Percentiles rank a stretch among this genome's conserved stretches.
Evolutionary conservation across 176 grass and related monocot genomes (phyloP).

Genomic region (Puccinellia tenuiflora): DNA sequence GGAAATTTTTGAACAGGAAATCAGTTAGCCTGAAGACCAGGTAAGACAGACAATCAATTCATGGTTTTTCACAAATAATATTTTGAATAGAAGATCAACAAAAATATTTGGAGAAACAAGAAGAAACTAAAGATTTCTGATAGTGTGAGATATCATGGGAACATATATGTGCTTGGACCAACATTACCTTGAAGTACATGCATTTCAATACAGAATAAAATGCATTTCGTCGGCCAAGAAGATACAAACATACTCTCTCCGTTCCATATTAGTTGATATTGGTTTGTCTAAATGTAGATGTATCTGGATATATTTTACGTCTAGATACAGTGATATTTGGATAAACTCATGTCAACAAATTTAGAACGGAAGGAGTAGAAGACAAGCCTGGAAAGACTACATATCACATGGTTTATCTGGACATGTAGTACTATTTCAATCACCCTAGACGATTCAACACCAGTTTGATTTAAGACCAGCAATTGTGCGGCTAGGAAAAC

Average conservation of each 20-base stretch:
- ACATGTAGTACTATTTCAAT: background rate
- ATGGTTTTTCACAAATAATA: background rate
- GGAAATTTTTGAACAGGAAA: constrained; percentile 7
- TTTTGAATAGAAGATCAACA: background rate
- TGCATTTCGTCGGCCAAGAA: background rate
- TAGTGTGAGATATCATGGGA: background rate
- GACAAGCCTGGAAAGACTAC: background rate
- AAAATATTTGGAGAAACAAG: background rate
- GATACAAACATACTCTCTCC: background rate
- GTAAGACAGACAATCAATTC: background rate
- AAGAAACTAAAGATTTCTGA: background rate
- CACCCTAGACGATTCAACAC: background rate
- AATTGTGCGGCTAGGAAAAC: background rate
- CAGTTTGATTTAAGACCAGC: background rate
- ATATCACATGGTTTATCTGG: background rate
- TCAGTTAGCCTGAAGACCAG: background rate
- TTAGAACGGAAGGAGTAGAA: too few species aligned
- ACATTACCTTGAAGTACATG: background rate
- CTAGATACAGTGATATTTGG: too few species aligned
- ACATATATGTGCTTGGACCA: background rate
- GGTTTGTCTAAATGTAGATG: too few species aligned
- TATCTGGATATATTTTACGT: too few species aligned
- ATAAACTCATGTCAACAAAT: too few species aligned
- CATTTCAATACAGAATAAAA: background rate
- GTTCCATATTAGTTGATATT: too few species aligned